These are phyloP conservation scores for Tetrahymena elliotti DNA, from an alignment of 73 alveolate genomes.

Conservation along the genomic window DNA sequence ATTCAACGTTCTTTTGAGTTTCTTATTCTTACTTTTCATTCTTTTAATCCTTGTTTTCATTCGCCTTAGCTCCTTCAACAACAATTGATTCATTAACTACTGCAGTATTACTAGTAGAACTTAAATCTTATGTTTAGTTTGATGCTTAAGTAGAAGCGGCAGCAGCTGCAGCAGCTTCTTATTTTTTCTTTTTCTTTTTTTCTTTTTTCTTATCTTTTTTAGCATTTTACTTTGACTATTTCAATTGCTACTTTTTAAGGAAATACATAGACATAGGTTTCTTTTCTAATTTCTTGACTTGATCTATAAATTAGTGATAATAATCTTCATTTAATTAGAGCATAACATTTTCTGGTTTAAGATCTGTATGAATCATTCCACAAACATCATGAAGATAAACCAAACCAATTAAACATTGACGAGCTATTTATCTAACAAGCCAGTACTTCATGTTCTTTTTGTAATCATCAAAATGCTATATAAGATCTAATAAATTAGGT, in stretches of 20 bases:
- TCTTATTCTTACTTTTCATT: not conserved
- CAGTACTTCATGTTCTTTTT: constrained; percentile 71
- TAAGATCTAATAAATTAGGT: constrained; percentile 55
- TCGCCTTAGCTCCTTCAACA: not conserved
- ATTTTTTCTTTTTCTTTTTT: constrained; percentile 22
- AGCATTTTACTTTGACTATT: not conserved
- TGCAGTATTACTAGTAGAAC: not conserved
- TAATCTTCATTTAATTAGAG: constrained; percentile 20
- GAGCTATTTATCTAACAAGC: constrained; percentile 66
- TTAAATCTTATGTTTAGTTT: not conserved
- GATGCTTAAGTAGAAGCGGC: not conserved
- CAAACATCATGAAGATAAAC: constrained; percentile 85
- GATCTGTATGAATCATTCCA: constrained; percentile 72
- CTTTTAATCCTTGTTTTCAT: not conserved
- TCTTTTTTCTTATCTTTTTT: constrained; percentile 10
- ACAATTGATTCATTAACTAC: not conserved
- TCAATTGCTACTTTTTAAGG: not conserved
- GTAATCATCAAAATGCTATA: constrained; percentile 59
- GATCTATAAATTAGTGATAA: constrained; percentile 22
- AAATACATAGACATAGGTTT: constrained; percentile 30
- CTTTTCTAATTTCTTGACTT: constrained; percentile 15
- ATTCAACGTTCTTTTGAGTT: not conserved
- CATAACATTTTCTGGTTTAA: constrained; percentile 84
- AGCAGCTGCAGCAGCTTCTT: not conserved
- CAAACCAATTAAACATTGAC: constrained; percentile 74